Conservation (phyloP, 257 asterid species). For the Lantana camara region DNA sequence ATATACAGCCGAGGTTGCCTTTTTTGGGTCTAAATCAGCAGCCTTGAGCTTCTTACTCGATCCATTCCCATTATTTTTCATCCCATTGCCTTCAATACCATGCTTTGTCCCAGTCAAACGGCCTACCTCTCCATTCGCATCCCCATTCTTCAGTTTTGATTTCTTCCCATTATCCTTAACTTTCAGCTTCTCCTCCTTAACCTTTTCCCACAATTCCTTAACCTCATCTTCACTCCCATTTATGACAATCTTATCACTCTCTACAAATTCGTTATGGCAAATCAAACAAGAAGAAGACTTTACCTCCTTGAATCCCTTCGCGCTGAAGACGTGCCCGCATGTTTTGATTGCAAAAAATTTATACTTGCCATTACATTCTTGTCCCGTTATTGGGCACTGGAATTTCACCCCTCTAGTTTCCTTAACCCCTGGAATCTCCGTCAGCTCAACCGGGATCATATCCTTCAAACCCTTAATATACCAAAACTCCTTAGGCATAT, state of each 20-base stretch:
- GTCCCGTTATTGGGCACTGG: conserved; percentile 82
- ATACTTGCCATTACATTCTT: conserved; percentile 80
- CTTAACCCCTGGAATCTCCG: conserved; percentile 49
- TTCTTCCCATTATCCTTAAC: conserved; percentile 54
- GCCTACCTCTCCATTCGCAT: conserved; percentile 35
- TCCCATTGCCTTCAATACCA: conserved; percentile 47
- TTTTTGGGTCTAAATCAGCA: conserved; percentile 57
- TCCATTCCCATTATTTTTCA: conserved; percentile 41
- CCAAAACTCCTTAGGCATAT: conserved; percentile 74
- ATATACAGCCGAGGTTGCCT: conserved; percentile 72
- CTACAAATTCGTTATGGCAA: conserved; percentile 71
- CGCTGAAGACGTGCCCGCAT: conserved; percentile 92
- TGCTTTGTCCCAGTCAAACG: conserved; percentile 65
- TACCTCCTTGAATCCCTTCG: conserved; percentile 88
- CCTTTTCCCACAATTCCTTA: conserved; percentile 62
- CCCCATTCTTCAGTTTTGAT: conserved; percentile 53
- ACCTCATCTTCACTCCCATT: conserved; percentile 94
- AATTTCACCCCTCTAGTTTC: conserved; percentile 45
- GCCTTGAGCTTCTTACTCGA: conserved; percentile 67
- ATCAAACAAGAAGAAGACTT: conserved; percentile 75
- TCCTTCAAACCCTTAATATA: conserved; percentile 92
- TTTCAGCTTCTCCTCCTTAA: conserved; percentile 60
- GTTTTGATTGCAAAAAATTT: conserved; percentile 63
- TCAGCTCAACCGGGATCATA: conserved; percentile 71
- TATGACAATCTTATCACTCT: conserved; percentile 71